These are phyloP conservation scores for Volvariella volvacea DNA, from an alignment of 1,284 basidiomycete genomes.

Conservation along the genomic window DNA sequence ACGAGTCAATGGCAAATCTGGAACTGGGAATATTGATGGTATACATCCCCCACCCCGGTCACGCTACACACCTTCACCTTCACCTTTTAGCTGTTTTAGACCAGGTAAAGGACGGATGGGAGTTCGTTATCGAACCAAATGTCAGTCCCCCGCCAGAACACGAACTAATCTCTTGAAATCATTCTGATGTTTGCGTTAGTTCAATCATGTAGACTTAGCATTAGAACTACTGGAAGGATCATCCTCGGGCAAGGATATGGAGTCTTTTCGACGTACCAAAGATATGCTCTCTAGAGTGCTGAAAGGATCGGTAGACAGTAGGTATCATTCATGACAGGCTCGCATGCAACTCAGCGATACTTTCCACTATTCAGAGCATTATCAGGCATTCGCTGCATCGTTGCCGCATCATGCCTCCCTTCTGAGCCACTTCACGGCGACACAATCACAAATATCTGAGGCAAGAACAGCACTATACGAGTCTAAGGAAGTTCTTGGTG, in stretches of 20 bases:
- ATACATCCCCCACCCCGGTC: slow-evolving; percentile 18
- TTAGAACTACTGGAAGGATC: slow-evolving; percentile 77
- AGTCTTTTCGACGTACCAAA: slow-evolving; percentile 72
- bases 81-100: slow-evolving; percentile 73
- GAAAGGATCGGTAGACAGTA: slow-evolving; percentile 81
- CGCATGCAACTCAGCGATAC: background rate
- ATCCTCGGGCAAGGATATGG: slow-evolving; percentile 62
- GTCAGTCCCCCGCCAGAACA: too few relatives aligned
- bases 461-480: slow-evolving; percentile 73
- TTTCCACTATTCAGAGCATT: slow-evolving; percentile 51
- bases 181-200: slow-evolving; percentile 39
- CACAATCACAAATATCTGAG: slow-evolving; percentile 67
- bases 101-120: slow-evolving; percentile 86
- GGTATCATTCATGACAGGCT: slow-evolving; percentile 23
- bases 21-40: slow-evolving; percentile 75
- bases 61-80: background rate
- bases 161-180: slow-evolving; percentile 10
- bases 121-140: slow-evolving; percentile 79
- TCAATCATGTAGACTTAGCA: slow-evolving; percentile 88
- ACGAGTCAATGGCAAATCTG: slow-evolving; percentile 43
- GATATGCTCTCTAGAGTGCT: slow-evolving; percentile 69
- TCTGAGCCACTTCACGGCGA: slow-evolving; percentile 59
- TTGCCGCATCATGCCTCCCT: slow-evolving; percentile 83
- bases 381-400: slow-evolving; percentile 87
- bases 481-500: slow-evolving; percentile 72